These are phyloP conservation scores for Xylariaceae sp. DNA, from an alignment of 2,329 filamentous ascomycete species.

Conservation along the genomic window DNA sequence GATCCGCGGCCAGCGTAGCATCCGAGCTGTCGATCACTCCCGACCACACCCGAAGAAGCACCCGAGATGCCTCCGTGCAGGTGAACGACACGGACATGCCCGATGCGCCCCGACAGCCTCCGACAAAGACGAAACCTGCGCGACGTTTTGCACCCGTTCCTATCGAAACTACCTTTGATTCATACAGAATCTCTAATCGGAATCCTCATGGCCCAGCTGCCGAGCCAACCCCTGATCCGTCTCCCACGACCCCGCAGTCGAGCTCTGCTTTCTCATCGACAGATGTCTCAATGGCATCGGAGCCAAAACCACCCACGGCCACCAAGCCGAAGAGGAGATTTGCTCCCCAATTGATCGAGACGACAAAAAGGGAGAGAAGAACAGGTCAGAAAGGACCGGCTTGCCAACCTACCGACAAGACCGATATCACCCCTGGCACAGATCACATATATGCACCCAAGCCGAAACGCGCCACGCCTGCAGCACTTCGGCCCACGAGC, in stretches of 20 bases:
- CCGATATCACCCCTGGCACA: slow-evolving; percentile 64
- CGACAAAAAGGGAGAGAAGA: slow-evolving; percentile 66
- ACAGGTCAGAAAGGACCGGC: slow-evolving; percentile 61
- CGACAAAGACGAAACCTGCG: slow-evolving; percentile 20
- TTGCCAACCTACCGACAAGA: slow-evolving; percentile 64
- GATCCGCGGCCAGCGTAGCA: slow-evolving; percentile 8
- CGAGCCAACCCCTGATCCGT: slow-evolving; percentile 53
- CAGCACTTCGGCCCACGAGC: slow-evolving; percentile 17
- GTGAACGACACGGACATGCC: slow-evolving; percentile 26
- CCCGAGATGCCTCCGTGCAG: slow-evolving; percentile 29
- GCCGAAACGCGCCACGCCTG: slow-evolving; percentile 34
- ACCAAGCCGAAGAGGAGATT: slow-evolving; percentile 51
- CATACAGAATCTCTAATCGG: slow-evolving; percentile 44
- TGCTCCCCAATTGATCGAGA: slow-evolving; percentile 77
- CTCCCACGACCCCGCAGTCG: slow-evolving; percentile 47
- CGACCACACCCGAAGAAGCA: no score
- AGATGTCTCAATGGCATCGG: slow-evolving; percentile 5
- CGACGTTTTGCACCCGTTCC: slow-evolving; percentile 65
- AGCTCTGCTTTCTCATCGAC: slow-evolving; percentile 21
- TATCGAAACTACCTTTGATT: slow-evolving; percentile 67
- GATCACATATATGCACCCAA: slow-evolving; percentile 55
- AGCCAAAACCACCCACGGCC: slow-evolving; percentile 7
- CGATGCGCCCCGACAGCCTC: slow-evolving; percentile 20
- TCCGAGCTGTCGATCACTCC: no score
- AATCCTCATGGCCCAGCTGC: slow-evolving; percentile 49